phyloP scores from a whole-genome alignment of 1,139 yeast species.

The Geotrichum fermentans region DNA sequence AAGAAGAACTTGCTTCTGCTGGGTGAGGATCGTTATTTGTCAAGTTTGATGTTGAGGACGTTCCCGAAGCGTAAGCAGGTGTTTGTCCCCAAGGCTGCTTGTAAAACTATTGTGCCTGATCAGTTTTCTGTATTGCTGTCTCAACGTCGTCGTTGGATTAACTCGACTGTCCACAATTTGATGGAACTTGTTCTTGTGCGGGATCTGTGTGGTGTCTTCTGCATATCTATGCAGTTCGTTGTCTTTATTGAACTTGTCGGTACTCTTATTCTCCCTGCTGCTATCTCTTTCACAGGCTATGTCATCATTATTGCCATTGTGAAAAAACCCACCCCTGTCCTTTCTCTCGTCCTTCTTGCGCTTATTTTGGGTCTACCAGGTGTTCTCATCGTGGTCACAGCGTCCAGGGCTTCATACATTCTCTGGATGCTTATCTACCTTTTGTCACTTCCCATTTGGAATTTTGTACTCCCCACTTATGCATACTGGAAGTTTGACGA shows the following conservation, averaged over 20 bases:
- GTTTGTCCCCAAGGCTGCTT: slow-evolving; percentile 93
- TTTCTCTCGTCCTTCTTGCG: slow-evolving; percentile 75
- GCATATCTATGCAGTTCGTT: slow-evolving; percentile 95
- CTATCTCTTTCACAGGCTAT: slow-evolving; percentile 79
- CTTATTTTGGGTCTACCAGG: slow-evolving; percentile 90
- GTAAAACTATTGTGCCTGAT: slow-evolving; percentile 90
- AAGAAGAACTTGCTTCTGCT: slow-evolving; percentile 79
- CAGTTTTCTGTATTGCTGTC: slow-evolving; percentile 75
- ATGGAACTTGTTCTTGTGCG: slow-evolving; percentile 84
- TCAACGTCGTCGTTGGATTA: slow-evolving; percentile 98
- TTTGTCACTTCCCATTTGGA: slow-evolving; percentile 88
- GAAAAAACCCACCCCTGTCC: slow-evolving; percentile 73
- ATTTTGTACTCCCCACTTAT: slow-evolving; percentile 80
- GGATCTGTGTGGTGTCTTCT: slow-evolving; percentile 94
- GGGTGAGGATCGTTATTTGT: slow-evolving; percentile 89
- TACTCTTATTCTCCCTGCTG: slow-evolving; percentile 88
- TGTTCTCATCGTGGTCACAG: slow-evolving; percentile 77
- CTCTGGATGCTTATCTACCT: slow-evolving; percentile 80
- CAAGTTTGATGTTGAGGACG: slow-evolving; percentile 85
- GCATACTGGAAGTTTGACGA: slow-evolving; percentile 98
- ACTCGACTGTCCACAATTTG: slow-evolving; percentile 92
- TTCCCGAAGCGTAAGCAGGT: slow-evolving; percentile 90
- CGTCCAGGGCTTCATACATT: slow-evolving; percentile 69
- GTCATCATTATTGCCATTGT: slow-evolving; percentile 73
- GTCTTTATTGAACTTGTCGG: slow-evolving; percentile 84